A percentile compares a stretch with the other conserved stretches of the same genome.
These are phyloP conservation scores for Furculomyces boomerangus DNA, from an alignment of 371 early-diverging fungal genomes.

Conservation along the genomic window DNA sequence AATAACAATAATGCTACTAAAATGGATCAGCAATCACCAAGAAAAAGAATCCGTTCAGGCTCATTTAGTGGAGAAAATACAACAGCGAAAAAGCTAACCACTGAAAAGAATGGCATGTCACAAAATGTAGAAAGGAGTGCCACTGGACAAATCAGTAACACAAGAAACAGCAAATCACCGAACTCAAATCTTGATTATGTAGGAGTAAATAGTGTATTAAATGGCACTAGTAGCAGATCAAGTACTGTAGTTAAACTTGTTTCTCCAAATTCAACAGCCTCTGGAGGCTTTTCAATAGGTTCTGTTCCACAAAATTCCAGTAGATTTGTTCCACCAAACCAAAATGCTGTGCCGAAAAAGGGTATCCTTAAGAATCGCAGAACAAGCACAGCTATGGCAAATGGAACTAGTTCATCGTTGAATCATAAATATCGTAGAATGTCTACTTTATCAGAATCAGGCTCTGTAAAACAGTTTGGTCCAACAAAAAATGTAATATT, in stretches of 20 bases:
- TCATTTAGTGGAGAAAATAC: neutral
- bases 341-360: slow-evolving; percentile 1
- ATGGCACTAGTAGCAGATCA: neutral
- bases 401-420: no score
- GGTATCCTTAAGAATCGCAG: slow-evolving; percentile 4
- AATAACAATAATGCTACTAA: neutral
- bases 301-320: neutral
- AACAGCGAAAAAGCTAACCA: neutral
- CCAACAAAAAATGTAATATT: no score
- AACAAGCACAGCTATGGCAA: no score
- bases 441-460: no score
- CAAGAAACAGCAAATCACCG: slow-evolving; percentile 4
- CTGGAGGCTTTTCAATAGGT: neutral
- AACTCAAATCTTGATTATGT: neutral
- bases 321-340: neutral
- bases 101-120: neutral
- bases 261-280: neutral
- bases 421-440: no score
- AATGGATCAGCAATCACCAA: neutral
- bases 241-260: neutral
- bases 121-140: neutral
- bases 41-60: neutral
- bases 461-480: no score
- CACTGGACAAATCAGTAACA: neutral
- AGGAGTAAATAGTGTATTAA: neutral